A percentile compares a stretch with the other conserved stretches of the same genome.
Conservation (phyloP, 805 yeast species). For the Brettanomyces anomalus region DNA sequence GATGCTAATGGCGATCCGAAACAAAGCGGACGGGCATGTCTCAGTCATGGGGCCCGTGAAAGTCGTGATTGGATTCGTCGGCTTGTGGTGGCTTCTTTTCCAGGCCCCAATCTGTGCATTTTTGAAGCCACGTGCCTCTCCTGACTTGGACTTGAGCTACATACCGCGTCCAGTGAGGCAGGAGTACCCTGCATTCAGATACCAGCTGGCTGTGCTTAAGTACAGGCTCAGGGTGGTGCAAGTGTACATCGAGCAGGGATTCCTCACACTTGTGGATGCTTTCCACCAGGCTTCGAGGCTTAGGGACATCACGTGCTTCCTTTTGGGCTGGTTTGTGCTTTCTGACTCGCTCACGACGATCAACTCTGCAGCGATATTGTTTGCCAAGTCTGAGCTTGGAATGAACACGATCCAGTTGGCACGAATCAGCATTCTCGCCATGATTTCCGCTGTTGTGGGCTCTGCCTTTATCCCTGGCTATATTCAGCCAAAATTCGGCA, state of each 20-base stretch:
- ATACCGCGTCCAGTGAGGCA: conserved; percentile 6
- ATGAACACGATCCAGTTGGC: conserved; percentile 65
- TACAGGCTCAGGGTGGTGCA: conserved; percentile 10
- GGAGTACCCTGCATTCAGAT: conserved; percentile 2
- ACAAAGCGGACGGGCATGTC: conserved; percentile 5
- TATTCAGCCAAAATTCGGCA: conserved; percentile 27
- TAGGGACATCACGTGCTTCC: conserved; percentile 56
- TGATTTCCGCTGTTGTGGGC: conserved; percentile 60
- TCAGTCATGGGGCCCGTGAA: conserved; percentile 36
- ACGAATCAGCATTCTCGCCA: conserved; percentile 54
- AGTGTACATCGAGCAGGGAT: conserved; percentile 46
- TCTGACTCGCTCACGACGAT: conserved; percentile 73
- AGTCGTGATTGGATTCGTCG: conserved; percentile 53
- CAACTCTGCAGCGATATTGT: conserved; percentile 68
- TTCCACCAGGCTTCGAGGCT: conserved; percentile 50
- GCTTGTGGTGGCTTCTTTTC: conserved; percentile 71
- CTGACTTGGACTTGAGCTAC: conserved; percentile 20
- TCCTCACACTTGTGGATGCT: conserved; percentile 48
- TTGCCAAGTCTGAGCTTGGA: conserved; percentile 59
- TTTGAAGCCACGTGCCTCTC: conserved; percentile 37
- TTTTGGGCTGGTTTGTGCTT: conserved; percentile 68
- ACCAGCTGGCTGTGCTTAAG: conserved; percentile 4
- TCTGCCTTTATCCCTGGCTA: conserved; percentile 48
- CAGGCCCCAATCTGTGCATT: conserved; percentile 50
- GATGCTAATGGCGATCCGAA: conserved; percentile 20